Conservation (phyloP, 1,139 yeast species). For the Saccharomyces hybrid region DNA sequence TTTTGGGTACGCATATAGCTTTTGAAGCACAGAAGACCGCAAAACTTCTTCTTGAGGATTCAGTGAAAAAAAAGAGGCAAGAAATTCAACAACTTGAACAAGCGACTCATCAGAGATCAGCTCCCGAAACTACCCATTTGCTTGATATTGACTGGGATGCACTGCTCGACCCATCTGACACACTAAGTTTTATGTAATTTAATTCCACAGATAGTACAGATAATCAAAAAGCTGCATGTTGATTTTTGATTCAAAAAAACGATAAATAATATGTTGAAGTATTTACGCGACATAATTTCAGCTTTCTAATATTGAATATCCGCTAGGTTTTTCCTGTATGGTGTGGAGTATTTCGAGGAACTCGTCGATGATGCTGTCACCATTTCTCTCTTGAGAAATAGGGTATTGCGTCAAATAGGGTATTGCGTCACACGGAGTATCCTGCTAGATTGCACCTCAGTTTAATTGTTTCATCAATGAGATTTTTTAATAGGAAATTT, state of each 20-base stretch:
- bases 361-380: not conserved
- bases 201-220: not conserved
- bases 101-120: conserved; percentile 5
- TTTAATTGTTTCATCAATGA: not conserved
- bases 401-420: not conserved
- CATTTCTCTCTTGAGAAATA: too few relatives aligned
- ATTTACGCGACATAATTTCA: not conserved
- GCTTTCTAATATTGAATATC: not conserved
- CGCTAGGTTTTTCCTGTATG: not conserved
- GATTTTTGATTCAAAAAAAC: not conserved
- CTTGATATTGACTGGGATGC: conserved; percentile 10
- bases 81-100: conserved; percentile 7
- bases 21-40: conserved; percentile 9
- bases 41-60: conserved; percentile 9
- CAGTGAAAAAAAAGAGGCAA: conserved; percentile 7
- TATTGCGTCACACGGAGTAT: not conserved
- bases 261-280: not conserved
- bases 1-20: conserved; percentile 7
- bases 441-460: not conserved
- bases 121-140: not conserved
- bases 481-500: not conserved
- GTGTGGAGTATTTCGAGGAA: not conserved
- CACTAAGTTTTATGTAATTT: not conserved
- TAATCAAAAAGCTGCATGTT: not conserved
- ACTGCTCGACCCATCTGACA: conserved; percentile 8